These are phyloP conservation scores for Phanerodontia chrysosporium DNA, from an alignment of 768 basidiomycete species.

Conservation along the genomic window DNA sequence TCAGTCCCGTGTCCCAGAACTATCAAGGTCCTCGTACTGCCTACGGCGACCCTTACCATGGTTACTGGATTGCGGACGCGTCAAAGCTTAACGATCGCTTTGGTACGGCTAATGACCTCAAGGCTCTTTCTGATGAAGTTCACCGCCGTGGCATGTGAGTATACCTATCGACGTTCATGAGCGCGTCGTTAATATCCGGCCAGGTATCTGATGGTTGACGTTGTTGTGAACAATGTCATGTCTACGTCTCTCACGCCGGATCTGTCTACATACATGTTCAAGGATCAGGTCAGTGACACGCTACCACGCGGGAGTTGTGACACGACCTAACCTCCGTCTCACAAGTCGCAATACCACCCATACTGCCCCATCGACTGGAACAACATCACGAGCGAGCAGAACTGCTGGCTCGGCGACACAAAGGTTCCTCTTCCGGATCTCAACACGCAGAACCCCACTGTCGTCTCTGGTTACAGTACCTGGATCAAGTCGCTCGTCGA, in stretches of 20 bases:
- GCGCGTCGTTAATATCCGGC: not conserved
- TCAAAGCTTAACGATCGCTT: slow-evolving; percentile 64
- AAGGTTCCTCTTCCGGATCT: slow-evolving; percentile 74
- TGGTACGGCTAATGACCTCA: slow-evolving; percentile 70
- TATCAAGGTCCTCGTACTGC: slow-evolving; percentile 64
- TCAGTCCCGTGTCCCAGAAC: slow-evolving; percentile 77
- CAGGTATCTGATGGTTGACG: slow-evolving; percentile 80
- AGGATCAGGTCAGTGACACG: slow-evolving; percentile 43
- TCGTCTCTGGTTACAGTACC: slow-evolving; percentile 54
- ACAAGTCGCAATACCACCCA: slow-evolving; percentile 65
- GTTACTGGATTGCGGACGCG: slow-evolving; percentile 78
- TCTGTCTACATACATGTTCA: slow-evolving; percentile 66
- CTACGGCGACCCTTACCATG: slow-evolving; percentile 84
- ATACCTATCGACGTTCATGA: too few species aligned
- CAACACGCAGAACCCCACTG: slow-evolving; percentile 65
- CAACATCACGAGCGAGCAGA: slow-evolving; percentile 65
- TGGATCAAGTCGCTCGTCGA: slow-evolving; percentile 71
- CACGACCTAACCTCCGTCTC: not conserved
- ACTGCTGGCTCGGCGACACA: slow-evolving; percentile 81
- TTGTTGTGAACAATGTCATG: slow-evolving; percentile 87
- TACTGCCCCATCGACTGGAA: slow-evolving; percentile 73
- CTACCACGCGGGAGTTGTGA: not conserved
- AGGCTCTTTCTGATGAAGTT: slow-evolving; percentile 57
- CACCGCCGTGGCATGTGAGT: slow-evolving; percentile 70
- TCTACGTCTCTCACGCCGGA: slow-evolving; percentile 58